Evolutionary conservation across 495 filamentous ascomycete species (phyloP).

Genomic region (Pseudoneurospora amorphoporcata): DNA sequence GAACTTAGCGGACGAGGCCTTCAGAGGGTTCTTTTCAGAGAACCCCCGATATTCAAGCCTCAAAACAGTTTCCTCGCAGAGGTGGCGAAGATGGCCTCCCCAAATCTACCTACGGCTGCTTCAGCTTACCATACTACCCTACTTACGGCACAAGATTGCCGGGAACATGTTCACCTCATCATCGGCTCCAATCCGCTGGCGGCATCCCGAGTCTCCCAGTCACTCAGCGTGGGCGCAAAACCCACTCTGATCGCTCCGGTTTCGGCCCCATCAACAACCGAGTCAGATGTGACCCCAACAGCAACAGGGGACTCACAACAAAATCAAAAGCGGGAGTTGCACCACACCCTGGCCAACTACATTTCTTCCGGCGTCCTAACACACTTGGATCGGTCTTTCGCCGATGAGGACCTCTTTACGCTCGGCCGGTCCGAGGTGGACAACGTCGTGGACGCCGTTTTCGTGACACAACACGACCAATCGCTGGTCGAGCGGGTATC

Average conservation of each 20-base stretch:
- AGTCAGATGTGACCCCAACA: constrained; percentile 13
- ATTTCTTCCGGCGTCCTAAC: constrained; percentile 62
- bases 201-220: constrained; percentile 67
- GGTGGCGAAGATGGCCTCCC: constrained; percentile 4
- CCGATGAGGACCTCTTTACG: constrained; percentile 61
- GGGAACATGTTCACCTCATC: constrained; percentile 73
- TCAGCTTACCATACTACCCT: constrained; percentile 40
- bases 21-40: background rate
- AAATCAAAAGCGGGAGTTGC: constrained; percentile 26
- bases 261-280: background rate
- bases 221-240: constrained; percentile 74
- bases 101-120: background rate
- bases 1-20: background rate
- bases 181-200: constrained; percentile 81
- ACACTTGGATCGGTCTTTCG: constrained; percentile 61
- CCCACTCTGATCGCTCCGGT: constrained; percentile 70
- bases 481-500: constrained; percentile 56
- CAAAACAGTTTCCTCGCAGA: background rate
- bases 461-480: constrained; percentile 57
- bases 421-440: constrained; percentile 73
- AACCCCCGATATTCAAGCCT: background rate
- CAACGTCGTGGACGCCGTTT: constrained; percentile 78
- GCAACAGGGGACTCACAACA: constrained; percentile 26
- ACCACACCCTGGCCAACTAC: constrained; percentile 62
- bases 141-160: constrained; percentile 66